Evolutionary conservation across 768 basidiomycete species (phyloP).

Genomic region (Daedaleopsis nitida): DNA sequence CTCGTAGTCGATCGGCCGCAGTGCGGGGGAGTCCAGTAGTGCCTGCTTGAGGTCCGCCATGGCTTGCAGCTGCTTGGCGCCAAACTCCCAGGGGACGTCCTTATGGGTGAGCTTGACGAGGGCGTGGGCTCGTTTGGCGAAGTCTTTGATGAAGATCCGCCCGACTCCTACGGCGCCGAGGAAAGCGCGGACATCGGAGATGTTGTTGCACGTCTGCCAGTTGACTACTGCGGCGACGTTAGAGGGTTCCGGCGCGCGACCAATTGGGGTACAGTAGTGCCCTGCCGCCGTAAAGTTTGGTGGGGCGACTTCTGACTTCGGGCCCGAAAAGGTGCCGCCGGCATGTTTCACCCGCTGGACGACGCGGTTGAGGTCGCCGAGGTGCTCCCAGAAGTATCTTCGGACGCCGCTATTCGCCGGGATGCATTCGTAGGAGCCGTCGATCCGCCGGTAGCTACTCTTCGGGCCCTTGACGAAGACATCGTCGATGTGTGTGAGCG

Average conservation of each 20-base stretch:
- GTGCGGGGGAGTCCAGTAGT: conserved; percentile 3
- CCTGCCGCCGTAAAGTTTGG: conserved; percentile 33
- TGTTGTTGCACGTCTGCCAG: conserved; percentile 20
- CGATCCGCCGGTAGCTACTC: too few species aligned
- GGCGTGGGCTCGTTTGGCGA: conserved; percentile 12
- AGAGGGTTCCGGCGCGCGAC: conserved; percentile 28
- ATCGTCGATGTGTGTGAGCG: conserved; percentile 22
- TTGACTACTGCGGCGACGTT: conserved; percentile 28
- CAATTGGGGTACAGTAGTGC: conserved; percentile 40
- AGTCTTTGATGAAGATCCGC: conserved; percentile 18
- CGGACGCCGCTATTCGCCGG: conserved; percentile 32
- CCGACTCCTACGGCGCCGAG: too few species aligned
- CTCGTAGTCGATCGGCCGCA: conserved; percentile 23
- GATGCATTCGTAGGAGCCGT: conserved; percentile 26
- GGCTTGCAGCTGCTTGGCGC: conserved; percentile 3
- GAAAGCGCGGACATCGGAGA: conserved; percentile 26
- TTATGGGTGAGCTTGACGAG: conserved; percentile 23
- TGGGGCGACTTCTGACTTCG: background rate
- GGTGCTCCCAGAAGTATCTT: conserved; percentile 41
- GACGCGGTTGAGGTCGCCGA: conserved; percentile 36
- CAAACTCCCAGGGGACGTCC: conserved; percentile 20
- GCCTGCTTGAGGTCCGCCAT: too few species aligned
- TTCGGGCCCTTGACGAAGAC: conserved; percentile 19
- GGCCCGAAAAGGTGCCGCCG: conserved; percentile 26
- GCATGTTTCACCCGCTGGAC: conserved; percentile 32